Base-by-base conservation (phyloP, 768 basidiomycete species). In the Leucocoprinus birnbaumii region DNA sequence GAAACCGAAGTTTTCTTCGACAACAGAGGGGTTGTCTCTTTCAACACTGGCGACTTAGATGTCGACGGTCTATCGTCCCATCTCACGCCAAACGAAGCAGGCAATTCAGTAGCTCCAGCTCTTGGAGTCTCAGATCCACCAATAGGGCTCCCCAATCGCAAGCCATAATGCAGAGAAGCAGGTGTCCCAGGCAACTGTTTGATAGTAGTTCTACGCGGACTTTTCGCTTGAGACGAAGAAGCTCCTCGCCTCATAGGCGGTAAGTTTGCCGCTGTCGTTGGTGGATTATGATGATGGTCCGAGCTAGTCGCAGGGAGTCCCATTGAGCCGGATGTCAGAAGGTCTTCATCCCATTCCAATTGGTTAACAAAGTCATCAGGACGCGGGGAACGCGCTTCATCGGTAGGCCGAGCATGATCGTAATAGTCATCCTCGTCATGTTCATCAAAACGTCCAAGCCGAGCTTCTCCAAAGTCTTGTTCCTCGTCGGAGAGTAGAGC, bases 11-110 rank as follows among this genome's bases (percentile, higher is more conserved):
- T 61, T 19, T 68, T 69, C 58, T 70, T 71, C 50, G 61, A 67
- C 52, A 82, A 57, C 7, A 82, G 59, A 35, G 80, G 78, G 1
- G 75, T 74, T 26, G 64, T 60, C 55, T 72, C 71, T 8, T 49
- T 41, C 22, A 26, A 21, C 31, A 8, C 14, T 24, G 42, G 27
- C 31, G 19, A n/a, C n/a, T n/a, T n/a, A 35, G 34, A 41, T 41
- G 21, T 25, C 40, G 41, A 8, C 22, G 44, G 22, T 31, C 6
- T 11, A 11, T 31, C 31, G 6, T 31, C 31, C 31, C 31, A 31
- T 31, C 31, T 5, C 11, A 31, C 11, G 31, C 31, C 31, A 5
- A 31, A 31, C 6, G 31, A 31, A 11, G 6, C 31, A 11, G 31
- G 31, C 31, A 31, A 5, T 5, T 11, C 31, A 11, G 31, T 31